Conservation (phyloP, 2,329 filamentous ascomycete genomes). For the Dryadomyces sulphureus region DNA sequence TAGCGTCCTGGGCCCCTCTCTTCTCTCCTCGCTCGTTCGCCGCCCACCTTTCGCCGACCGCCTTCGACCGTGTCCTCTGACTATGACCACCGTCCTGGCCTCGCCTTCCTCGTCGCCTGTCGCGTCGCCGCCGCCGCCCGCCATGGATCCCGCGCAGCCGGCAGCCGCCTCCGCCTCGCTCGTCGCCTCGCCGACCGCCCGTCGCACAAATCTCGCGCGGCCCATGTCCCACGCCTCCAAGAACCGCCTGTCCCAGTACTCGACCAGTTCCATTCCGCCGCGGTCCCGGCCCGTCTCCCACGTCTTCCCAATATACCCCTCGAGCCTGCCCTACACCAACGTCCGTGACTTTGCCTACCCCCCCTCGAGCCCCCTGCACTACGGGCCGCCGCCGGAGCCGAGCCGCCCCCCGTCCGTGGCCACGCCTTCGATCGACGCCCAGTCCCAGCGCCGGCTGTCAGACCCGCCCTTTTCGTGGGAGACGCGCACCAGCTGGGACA, state of each 20-base stretch:
- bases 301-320: conserved; percentile 70
- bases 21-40: conserved; percentile 1
- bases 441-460: conserved; percentile 54
- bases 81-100: conserved; percentile 40
- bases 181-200: conserved; percentile 39
- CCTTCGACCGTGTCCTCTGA: conserved; percentile 2
- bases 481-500: conserved; percentile 44
- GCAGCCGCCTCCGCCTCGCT: conserved; percentile 38
- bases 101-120: conserved; percentile 37
- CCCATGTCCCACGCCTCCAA: conserved; percentile 66
- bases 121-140: conserved; percentile 38
- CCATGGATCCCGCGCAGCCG: conserved; percentile 25
- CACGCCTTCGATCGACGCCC: conserved; percentile 63
- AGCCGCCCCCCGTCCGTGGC: conserved; percentile 61
- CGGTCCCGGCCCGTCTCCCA: conserved; percentile 70
- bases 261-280: conserved; percentile 50
- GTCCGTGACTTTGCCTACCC: conserved; percentile 96
- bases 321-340: conserved; percentile 72
- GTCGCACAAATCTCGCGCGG: conserved; percentile 45
- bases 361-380: conserved; percentile 70
- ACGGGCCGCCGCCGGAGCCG: conserved; percentile 71
- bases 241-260: conserved; percentile 74
- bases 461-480: conserved; percentile 71
- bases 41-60: not conserved
- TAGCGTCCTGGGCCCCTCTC: conserved; percentile 7